phyloP scores from a whole-genome alignment of 805 yeast genomes.

The Brettanomyces anomalus region DNA sequence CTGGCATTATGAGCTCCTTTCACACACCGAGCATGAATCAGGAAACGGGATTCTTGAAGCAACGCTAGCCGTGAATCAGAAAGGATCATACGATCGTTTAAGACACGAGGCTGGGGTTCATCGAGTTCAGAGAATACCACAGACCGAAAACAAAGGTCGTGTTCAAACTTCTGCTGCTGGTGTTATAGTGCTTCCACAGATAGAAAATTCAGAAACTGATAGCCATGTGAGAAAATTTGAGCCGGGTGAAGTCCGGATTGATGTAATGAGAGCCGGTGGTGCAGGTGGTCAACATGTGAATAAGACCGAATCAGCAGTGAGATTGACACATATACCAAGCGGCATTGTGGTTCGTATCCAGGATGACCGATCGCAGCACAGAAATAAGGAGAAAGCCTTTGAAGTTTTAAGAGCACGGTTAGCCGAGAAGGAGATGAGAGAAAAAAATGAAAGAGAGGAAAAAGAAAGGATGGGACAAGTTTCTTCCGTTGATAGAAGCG shows the following conservation, averaged over 20 bases:
- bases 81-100: constrained; percentile 66
- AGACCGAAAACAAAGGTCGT: constrained; percentile 88
- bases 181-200: constrained; percentile 83
- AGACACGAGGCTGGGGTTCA: constrained; percentile 93
- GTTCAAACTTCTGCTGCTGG: constrained; percentile 96
- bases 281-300: constrained; percentile 98
- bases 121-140: constrained; percentile 89
- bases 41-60: constrained; percentile 73
- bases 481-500: constrained; percentile 80
- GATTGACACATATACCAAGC: constrained; percentile 85
- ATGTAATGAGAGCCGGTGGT: constrained; percentile 96
- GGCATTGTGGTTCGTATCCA: constrained; percentile 87
- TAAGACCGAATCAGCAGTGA: constrained; percentile 94
- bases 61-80: constrained; percentile 59
- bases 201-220: constrained; percentile 43
- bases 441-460: constrained; percentile 56
- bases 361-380: constrained; percentile 91
- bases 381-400: constrained; percentile 88
- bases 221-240: constrained; percentile 46
- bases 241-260: constrained; percentile 84
- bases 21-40: constrained; percentile 44
- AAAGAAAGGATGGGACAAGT: constrained; percentile 74
- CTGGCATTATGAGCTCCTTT: constrained; percentile 62
- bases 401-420: constrained; percentile 71
- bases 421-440: constrained; percentile 69